Evolutionary conservation across 2,329 filamentous ascomycete genomes (phyloP).

Genomic region (Gyromitra esculenta): DNA sequence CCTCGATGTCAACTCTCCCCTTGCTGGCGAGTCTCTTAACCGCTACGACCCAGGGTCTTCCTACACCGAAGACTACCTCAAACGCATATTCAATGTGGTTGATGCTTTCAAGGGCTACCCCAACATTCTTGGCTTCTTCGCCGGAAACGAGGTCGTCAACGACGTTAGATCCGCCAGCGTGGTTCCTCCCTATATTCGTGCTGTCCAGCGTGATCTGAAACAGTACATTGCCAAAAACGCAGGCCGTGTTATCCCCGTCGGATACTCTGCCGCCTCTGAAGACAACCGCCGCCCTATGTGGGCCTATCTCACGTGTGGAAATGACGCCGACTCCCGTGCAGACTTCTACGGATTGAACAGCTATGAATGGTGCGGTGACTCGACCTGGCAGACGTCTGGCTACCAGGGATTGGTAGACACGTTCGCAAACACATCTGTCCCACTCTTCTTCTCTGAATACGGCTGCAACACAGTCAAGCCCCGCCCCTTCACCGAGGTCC

Average conservation of each 20-base stretch:
- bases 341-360: slow-evolving; percentile 99
- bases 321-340: slow-evolving; percentile 72
- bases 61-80: slow-evolving; percentile 71
- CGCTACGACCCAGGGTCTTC: slow-evolving; percentile 76
- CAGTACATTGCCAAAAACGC: slow-evolving; percentile 84
- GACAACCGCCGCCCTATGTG: slow-evolving; percentile 81
- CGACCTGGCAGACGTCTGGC: slow-evolving; percentile 77
- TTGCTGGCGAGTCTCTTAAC: slow-evolving; percentile 66
- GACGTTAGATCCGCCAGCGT: slow-evolving; percentile 75
- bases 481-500: slow-evolving; percentile 86
- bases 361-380: slow-evolving; percentile 97
- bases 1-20: slow-evolving; percentile 67
- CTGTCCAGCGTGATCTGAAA: slow-evolving; percentile 95
- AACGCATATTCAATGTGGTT: slow-evolving; percentile 81
- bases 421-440: slow-evolving; percentile 88
- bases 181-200: slow-evolving; percentile 78
- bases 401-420: slow-evolving; percentile 85
- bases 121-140: slow-evolving; percentile 97
- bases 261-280: slow-evolving; percentile 94
- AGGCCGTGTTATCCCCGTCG: slow-evolving; percentile 83
- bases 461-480: slow-evolving; percentile 79
- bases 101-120: slow-evolving; percentile 83
- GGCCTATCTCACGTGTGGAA: slow-evolving; percentile 91
- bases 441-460: slow-evolving; percentile 98
- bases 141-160: slow-evolving; percentile 97